Evolutionary conservation across 345 rosid species (phyloP), one percentile per base, ranked within the genome.

Genomic region (Populus tremula): DNA sequence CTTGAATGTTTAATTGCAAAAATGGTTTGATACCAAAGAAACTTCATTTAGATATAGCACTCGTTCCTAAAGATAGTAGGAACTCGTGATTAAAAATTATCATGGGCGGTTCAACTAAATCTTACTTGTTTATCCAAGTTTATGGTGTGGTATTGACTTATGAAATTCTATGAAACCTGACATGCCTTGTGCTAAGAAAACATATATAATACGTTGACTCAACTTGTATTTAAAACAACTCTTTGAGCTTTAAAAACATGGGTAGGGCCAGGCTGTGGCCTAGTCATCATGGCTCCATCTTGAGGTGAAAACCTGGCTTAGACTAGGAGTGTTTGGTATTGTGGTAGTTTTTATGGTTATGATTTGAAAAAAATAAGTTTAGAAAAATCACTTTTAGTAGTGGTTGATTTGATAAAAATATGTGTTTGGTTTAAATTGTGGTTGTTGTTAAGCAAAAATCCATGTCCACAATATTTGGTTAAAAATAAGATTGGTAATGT

Each of bases 31-130:
- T 86, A 76, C 98, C 93, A 69, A 94, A 92, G 87, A 90, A 88
- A 70, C 83, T 91, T 77, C 96, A 91, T 87, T 92, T 91, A 18
- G 97, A 92, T 69, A 86, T 94, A 70, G 93, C 97, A 9, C 89
- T 94, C 39, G 98, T 88, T 75, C 86, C 89, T 2, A 90, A 86
- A 86, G 94, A 94, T 85, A 93, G 97, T 89, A 81, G 76, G 36
- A 43, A 11, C 38, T 74, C 38, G 43, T 54, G 14, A 65, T 71
- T 43, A 64, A 65, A 66, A 27, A 71, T 67, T 39, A 71, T 50
- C 18, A 63, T 70, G 33, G 62, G 38, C 16, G 13, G 8, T 29
- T 38, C 25, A 35, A 59, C 35, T 43, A 70, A 45, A 61, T 59
- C 33, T 49, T 29, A 2, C 61, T 18, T 23, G 50, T 63, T 14